A percentile compares a stretch with the other conserved stretches of the same genome.
phyloP scores from a whole-genome alignment of 441 rosid species.

The Cnidoscolus chayamansa region DNA sequence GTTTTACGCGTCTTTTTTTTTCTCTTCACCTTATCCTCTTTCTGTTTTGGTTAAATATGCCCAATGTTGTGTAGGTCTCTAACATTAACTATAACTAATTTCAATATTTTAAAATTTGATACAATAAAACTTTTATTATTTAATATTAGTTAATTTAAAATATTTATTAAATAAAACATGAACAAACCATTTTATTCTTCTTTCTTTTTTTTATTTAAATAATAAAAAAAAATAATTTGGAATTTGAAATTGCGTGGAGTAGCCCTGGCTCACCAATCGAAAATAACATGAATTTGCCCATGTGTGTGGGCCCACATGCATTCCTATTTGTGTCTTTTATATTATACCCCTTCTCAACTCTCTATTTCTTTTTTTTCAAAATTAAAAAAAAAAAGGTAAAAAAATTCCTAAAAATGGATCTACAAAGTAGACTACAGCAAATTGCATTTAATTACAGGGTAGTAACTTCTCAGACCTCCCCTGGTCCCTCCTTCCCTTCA shows the following conservation, averaged over 20 bases:
- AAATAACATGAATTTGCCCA: conserved; percentile 16
- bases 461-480: neutral
- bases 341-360: too few species aligned
- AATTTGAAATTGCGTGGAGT: neutral
- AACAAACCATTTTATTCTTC: neutral
- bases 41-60: too few species aligned
- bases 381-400: neutral
- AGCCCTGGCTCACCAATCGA: conserved; percentile 7
- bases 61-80: too few species aligned
- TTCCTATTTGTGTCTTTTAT: neutral
- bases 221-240: neutral
- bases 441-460: conserved; percentile 9
- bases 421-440: neutral
- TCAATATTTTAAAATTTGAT: too few species aligned
- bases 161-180: too few species aligned
- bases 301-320: conserved; percentile 24
- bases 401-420: neutral
- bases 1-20: conserved; percentile 13
- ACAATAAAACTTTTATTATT: too few species aligned
- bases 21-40: too few species aligned
- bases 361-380: neutral
- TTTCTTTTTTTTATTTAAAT: neutral
- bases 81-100: too few species aligned
- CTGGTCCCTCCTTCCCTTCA: neutral
- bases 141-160: too few species aligned